Base-by-base conservation (phyloP, 192 early-diverging fungal species). In the Mortierella antarctica region DNA sequence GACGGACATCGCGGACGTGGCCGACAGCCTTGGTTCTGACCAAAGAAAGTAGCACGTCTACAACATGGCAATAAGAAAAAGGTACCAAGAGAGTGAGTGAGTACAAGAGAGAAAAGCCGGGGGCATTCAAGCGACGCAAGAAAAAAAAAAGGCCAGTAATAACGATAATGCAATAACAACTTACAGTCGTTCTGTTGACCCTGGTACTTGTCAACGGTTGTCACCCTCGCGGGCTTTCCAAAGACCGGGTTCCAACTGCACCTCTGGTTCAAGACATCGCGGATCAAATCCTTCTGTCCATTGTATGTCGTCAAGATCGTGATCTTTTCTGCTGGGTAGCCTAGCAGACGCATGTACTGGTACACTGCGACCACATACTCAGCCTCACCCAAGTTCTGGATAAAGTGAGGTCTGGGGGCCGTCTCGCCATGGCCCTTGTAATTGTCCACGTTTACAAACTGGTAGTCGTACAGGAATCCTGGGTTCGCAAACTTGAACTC, bases 171-270 rank as follows among this genome's bases (percentile, higher is more conserved):
- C 13, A 13, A 14, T 41, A 10, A 6, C 31, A 48, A 81, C 82
- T 85, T 88, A 90, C 89, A 97, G 83, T 99, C 97, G 64, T 92
- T 93, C 63, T 96, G 95, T 83, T 96, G 94, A 49, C 97, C 98
- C 85, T 99, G 98, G 81, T 91, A 99, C 81, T 96, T 93, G 77
- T 99, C 98, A 8, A 99, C 98, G 0, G 98, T 99, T 0, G 97
- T 89, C 2, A 99, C 86, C 9, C 88, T 74, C 4, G 84, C 86
- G 1, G 98, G 97, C 8, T 82, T 69, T 12, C 93, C 92, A 85
- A 99, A 97, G 45, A 92, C 87, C 14, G 93, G 91, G 64, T 95
- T 92, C 94, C 95, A 96, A 4, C 83, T 71, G 75, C 98, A 99
- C 13, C 96, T 88, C 60, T 89, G 84, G 39, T 92, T 84, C 23